Evolutionary conservation across 2,329 filamentous ascomycete species (phyloP), one percentile per base, ranked within the genome.

Genomic region (Sordariomycetes sp.): DNA sequence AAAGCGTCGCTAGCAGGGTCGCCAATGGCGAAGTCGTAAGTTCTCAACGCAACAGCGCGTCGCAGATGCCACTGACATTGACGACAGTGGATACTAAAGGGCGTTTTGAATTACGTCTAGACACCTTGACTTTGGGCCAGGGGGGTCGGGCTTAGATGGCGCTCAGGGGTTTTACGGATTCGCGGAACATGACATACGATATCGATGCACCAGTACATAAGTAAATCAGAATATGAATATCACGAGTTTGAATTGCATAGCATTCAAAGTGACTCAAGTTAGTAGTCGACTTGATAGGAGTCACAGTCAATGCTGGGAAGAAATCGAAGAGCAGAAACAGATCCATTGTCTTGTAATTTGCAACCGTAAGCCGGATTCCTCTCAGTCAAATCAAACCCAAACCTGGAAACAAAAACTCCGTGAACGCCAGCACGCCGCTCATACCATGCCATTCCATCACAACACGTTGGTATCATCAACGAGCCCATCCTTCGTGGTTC

Each of bases 1-100:
- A 79, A 27, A 77, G 67, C 38, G 68, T 94, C 33, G 81, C 79
- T 3, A 81, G 80, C 44, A 72, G 76, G 39, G 88, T 93, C 14
- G 72, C 76, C 4, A 98, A 96, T 53, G 92, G 92, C 4, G 84
- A 96, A 59, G 70, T 96, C 45, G 68, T 71, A 53, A 50, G 68
- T 60, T 6, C 6, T 17, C 15, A 19, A 7, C 25, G 9, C 14
- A 29, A 28, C 19, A 29, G 5, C 11, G 20, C n/a, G 18, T 30
- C 21, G 20, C 11, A 19, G 36, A 32, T 19, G 33, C n/a, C 27
- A 33, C 40, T 47, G 37, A 54, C 33, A 14, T 18, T 33, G 16
- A 17, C 17, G 11, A 12, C 32, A 70, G 45, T 93, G 86, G 86
- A 71, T 88, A 24, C 51, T 75, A n/a, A 71, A 68, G 36, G 61